Percentiles rank a stretch among this genome's conserved stretches.
Evolutionary conservation across 108 stramenopile genomes (phyloP).

Genomic region (Skeletonema tropicum): DNA sequence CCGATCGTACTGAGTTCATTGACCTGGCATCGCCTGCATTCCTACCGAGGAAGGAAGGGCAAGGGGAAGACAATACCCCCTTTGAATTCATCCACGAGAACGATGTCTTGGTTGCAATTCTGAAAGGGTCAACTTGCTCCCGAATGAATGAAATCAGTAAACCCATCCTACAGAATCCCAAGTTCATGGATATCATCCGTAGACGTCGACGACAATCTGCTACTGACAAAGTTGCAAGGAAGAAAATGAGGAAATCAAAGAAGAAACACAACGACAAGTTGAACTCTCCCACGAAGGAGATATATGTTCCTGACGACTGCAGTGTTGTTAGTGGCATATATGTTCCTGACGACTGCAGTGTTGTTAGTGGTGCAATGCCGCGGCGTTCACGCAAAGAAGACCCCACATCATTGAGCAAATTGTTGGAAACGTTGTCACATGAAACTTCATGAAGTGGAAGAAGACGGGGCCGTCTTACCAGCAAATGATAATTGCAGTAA

Average conservation of each 20-base stretch:
- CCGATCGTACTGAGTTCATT: conserved; percentile 38
- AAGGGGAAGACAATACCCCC: conserved; percentile 1
- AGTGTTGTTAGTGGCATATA: neutral
- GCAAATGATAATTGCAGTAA: neutral
- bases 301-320: neutral
- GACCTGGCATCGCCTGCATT: conserved; percentile 21
- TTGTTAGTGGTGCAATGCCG: neutral
- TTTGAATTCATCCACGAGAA: conserved; percentile 27
- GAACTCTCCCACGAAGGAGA: neutral
- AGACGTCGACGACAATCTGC: conserved; percentile 11
- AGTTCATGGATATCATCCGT: conserved; percentile 46
- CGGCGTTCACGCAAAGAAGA: neutral
- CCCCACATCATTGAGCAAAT: conserved; percentile 27
- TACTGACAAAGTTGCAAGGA: neutral
- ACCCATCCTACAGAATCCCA: conserved; percentile 45
- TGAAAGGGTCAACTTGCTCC: conserved; percentile 30
- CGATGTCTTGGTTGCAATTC: conserved; percentile 47
- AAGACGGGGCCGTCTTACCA: conserved; percentile 7
- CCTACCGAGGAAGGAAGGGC: neutral
- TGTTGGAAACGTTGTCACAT: conserved; percentile 37
- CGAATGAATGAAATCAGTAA: conserved; percentile 49
- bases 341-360: neutral
- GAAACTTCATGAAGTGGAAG: conserved; percentile 47
- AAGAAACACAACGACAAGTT: neutral
- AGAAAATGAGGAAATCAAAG: conserved; percentile 1